phyloP scores from a whole-genome alignment of 805 yeast species.

The Metschnikowia lunata region DNA sequence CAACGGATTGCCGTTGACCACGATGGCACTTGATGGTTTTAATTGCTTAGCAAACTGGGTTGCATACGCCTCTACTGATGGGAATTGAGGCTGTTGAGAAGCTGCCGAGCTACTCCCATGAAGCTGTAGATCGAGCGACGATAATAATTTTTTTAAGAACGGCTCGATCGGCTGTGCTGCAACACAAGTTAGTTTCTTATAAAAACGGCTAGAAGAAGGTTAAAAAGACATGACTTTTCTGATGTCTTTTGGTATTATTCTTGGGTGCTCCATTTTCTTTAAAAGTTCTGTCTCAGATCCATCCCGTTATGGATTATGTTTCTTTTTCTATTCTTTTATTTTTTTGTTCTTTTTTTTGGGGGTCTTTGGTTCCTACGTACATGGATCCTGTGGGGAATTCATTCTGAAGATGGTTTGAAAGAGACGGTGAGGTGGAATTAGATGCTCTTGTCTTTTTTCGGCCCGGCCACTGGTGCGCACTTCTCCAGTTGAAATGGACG shows the following conservation, averaged over 20 bases:
- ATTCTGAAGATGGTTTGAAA: not conserved
- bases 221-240: not conserved
- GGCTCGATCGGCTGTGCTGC: constrained; percentile 38
- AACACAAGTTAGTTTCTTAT: constrained; percentile 4
- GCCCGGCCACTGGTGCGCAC: too few relatives aligned
- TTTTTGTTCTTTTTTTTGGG: not conserved
- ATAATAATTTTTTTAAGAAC: constrained; percentile 32
- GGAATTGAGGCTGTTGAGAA: constrained; percentile 13
- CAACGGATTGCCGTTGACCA: constrained; percentile 57
- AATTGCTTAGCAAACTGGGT: constrained; percentile 49
- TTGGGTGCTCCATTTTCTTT: too few relatives aligned
- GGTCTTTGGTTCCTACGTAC: not conserved
- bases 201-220: not conserved
- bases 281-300: too few relatives aligned
- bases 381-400: not conserved
- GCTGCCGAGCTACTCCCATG: constrained; percentile 11
- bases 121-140: constrained; percentile 35
- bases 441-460: too few relatives aligned
- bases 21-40: constrained; percentile 48
- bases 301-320: too few relatives aligned
- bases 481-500: too few relatives aligned
- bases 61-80: constrained; percentile 38
- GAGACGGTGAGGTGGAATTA: too few relatives aligned
- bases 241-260: not conserved
- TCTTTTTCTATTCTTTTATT: too few relatives aligned